Conservation (phyloP, 1,284 basidiomycete species). For the Tilletiopsis washingtonensis region DNA sequence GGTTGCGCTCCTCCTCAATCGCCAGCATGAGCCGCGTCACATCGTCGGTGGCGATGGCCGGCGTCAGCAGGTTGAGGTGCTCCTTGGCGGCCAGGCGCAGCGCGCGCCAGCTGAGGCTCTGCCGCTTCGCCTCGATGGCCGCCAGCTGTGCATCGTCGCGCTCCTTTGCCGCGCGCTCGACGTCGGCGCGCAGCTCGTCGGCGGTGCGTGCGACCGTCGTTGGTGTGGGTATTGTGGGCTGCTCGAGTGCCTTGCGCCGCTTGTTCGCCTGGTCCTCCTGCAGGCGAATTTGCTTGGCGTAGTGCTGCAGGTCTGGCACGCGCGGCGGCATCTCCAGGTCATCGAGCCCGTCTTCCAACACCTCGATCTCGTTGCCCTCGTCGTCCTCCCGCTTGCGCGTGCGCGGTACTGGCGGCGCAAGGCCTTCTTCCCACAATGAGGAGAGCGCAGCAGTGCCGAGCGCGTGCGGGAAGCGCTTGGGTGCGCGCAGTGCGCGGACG, state of each 20-base stretch:
- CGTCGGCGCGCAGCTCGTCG: neutral
- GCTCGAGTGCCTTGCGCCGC: conserved; percentile 19
- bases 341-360: conserved; percentile 38
- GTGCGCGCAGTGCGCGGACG: conserved; percentile 9
- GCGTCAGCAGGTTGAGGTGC: neutral
- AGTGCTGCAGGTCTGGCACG: conserved; percentile 24
- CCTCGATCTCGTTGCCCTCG: conserved; percentile 23
- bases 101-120: conserved; percentile 4
- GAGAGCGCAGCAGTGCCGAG: conserved; percentile 41
- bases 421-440: conserved; percentile 41
- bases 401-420: conserved; percentile 17
- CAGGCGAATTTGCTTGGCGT: conserved; percentile 24
- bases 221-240: neutral
- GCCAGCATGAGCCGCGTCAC: neutral
- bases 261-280: conserved; percentile 25
- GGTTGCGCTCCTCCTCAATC: conserved; percentile 1
- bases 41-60: conserved; percentile 1
- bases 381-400: conserved; percentile 25
- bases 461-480: conserved; percentile 3
- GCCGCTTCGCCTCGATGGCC: neutral
- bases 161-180: neutral
- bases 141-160: neutral
- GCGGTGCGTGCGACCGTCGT: neutral
- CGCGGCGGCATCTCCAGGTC: conserved; percentile 31
- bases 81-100: neutral